phyloP scores from a whole-genome alignment of 352 stramenopile genomes.

The Pythium pectinolyticum region DNA sequence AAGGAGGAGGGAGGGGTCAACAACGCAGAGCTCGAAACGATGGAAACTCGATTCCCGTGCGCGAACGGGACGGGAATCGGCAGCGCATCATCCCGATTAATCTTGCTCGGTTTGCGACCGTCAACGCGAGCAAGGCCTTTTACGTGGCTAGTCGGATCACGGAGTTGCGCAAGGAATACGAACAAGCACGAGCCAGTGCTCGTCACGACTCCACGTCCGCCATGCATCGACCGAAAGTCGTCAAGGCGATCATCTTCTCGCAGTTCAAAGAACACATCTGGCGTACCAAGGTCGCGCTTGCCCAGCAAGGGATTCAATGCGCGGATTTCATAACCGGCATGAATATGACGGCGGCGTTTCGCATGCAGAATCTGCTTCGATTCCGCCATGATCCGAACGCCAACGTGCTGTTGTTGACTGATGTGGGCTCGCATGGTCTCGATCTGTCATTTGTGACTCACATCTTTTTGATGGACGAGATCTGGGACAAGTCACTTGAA shows the following conservation, averaged over 20 bases:
- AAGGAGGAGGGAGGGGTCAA: too few relatives aligned
- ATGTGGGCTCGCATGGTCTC: slow-evolving; percentile 94
- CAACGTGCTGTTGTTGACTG: slow-evolving; percentile 93
- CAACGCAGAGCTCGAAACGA: too few relatives aligned
- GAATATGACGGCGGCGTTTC: slow-evolving; percentile 35
- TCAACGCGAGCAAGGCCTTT: slow-evolving; percentile 73
- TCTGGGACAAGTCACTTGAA: slow-evolving; percentile 95
- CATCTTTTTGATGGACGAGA: slow-evolving; percentile 97
- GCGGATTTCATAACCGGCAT: slow-evolving; percentile 71
- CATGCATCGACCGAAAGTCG: slow-evolving; percentile 21
- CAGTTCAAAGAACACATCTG: slow-evolving; percentile 84
- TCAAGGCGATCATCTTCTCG: slow-evolving; percentile 85
- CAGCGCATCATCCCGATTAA: slow-evolving; percentile 28
- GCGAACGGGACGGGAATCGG: slow-evolving; percentile 25
- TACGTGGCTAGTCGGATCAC: slow-evolving; percentile 69
- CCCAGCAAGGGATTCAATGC: slow-evolving; percentile 60
- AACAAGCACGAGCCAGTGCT: slow-evolving; percentile 10
- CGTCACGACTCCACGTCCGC: not conserved
- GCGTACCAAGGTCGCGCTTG: slow-evolving; percentile 66
- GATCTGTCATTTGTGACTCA: slow-evolving; percentile 98
- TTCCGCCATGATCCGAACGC: slow-evolving; percentile 67
- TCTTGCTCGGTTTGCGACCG: slow-evolving; percentile 34
- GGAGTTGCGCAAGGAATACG: slow-evolving; percentile 59
- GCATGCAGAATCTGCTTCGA: slow-evolving; percentile 52
- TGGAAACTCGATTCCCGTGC: slow-evolving; percentile 22